Evolutionary conservation across 495 filamentous ascomycete species (phyloP), one percentile per base, ranked within the genome.

Genomic region (Cercophora sp.): DNA sequence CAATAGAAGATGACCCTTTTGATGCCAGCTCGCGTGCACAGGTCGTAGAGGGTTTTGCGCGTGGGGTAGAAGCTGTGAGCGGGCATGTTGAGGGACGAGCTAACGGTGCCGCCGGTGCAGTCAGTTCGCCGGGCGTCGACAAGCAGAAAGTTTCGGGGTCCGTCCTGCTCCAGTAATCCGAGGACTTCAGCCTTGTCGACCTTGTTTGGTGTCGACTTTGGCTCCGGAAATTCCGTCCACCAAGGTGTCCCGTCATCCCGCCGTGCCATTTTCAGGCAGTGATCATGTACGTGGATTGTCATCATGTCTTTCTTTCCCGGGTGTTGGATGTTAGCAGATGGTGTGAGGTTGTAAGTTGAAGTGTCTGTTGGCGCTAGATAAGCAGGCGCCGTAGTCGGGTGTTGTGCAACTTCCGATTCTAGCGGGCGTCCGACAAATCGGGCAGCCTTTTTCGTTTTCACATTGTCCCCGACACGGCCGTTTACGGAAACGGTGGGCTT

Each of bases 1-100:
- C 75, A 79, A 61, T 77, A 78, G 32, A 77, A 77, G 5, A 75
- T 66, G 4, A 78, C 64, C 51, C 58, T 68, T 55, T 69, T 68
- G 23, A 78, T 64, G 11, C 70, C 71, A 4, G 68, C 70, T 52
- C 67, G 62, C 46, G 62, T 71, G 56, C 67, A 76, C 37, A 76
- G 54, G 16, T 61, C 55, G 48, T 75, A 72, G 18, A 76, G 54
- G 11, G 52, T 60, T 15, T 49, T 59, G 15, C 70, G 50, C 43
- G 71, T 74, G 51, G 59, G 58, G 48, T 69, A 78, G 64, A 77
- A 74, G 45, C 67, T 69, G 34, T 79, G 76, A 0, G 76, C 76
- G 2, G 75, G 73, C 15, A 79, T 44, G 56, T 79, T 79, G 37
- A 78, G 54, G 23, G 63, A 55, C 23, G 65, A 60, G 2, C 43